Evolutionary conservation across 2,329 filamentous ascomycete species (phyloP), one percentile per base, ranked within the genome.

Genomic region (Penicillium digitatum): DNA sequence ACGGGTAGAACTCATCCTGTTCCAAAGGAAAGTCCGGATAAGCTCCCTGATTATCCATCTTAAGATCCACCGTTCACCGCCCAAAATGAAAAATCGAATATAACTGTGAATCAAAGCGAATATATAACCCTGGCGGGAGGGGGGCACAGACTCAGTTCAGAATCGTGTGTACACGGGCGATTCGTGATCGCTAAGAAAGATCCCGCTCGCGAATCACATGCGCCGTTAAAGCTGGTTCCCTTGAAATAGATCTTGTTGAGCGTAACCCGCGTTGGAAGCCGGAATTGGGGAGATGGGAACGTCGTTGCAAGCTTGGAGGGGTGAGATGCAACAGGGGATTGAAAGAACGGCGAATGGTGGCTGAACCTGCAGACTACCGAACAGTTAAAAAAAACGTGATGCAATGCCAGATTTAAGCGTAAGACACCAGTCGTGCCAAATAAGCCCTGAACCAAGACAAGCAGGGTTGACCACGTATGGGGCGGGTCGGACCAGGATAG

Each of bases 1-100:
- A 96, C 58, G 89, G 89, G 69, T 89, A 95, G 62, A 82, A 78
- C 57, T 95, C 91, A 66, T 95, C 90, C 60, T 82, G 81, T 57
- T 95, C 90, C 79, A 89, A 81, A 50, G 84, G 81, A 67, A 77
- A 82, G 60, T 85, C 83, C 57, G 81, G 76, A 64, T 80, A 81
- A 57, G 76, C 74, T 38, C 76, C 76, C 45, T 80, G 80, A 56
- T 80, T 82, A 58, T 83, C 81, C 81, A 83, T 82, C 29, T 27
- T 56, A 48, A 42, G 44, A 26, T 40, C 37, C 31, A 26, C 22
- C 37, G 24, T 47, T 9, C 48, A 44, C 20, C 14, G 37, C 27
- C 22, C 39, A 43, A 39, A 37, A 5, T 18, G 43, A 38, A 20
- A n/a, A 8, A 20, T 53, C n/a, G 18, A 39, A 32, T 26, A 35